Conservation (phyloP, 495 filamentous ascomycete species). For the Chaetomium fimeti region DNA sequence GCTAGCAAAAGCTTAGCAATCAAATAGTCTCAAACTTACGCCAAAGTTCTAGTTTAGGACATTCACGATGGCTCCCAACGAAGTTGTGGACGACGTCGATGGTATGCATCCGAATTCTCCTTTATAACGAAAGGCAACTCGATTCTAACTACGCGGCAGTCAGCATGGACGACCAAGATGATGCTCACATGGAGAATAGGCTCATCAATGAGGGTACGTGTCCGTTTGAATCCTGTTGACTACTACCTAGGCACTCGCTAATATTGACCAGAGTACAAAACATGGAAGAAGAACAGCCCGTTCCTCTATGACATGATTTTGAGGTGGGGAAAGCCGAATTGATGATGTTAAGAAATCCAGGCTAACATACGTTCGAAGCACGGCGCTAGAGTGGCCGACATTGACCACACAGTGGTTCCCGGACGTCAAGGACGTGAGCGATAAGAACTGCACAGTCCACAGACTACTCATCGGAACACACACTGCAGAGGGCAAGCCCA, state of each 20-base stretch:
- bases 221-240: not conserved
- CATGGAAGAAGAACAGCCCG: constrained; percentile 99
- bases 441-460: constrained; percentile 84
- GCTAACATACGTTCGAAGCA: constrained; percentile 47
- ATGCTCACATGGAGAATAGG: constrained; percentile 69
- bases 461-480: constrained; percentile 92
- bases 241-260: constrained; percentile 20
- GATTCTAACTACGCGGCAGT: constrained; percentile 36
- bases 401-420: constrained; percentile 98
- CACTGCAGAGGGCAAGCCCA: constrained; percentile 80
- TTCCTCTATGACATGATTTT: constrained; percentile 98
- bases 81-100: constrained; percentile 54
- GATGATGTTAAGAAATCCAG: no score
- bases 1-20: not conserved
- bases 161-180: constrained; percentile 65
- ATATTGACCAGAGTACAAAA: constrained; percentile 81
- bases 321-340: constrained; percentile 46
- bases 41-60: not conserved
- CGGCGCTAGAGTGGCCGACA: constrained; percentile 95
- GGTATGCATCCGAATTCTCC: constrained; percentile 35
- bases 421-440: constrained; percentile 81
- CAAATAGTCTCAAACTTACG: not conserved
- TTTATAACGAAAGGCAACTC: not conserved
- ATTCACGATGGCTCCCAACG: constrained; percentile 44
- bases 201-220: constrained; percentile 85